phyloP scores from a whole-genome alignment of 2,329 filamentous ascomycete genomes.

The Tolypocladium ovalisporum region DNA sequence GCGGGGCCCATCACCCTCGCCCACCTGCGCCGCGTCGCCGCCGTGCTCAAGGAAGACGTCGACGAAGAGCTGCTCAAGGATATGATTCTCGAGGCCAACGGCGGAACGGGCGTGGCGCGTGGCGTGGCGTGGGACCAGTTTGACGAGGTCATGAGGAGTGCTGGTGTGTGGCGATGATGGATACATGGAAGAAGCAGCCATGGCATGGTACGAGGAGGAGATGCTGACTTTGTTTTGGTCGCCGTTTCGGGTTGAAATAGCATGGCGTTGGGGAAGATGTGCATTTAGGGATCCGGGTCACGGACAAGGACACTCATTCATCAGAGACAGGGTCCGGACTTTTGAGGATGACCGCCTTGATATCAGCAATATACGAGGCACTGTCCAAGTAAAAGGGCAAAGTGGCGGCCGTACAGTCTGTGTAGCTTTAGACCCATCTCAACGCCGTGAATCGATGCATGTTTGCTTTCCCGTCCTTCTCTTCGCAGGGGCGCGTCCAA shows the following conservation, averaged over 20 bases:
- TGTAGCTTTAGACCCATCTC: not conserved
- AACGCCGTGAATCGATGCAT: not conserved
- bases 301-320: not conserved
- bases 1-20: conserved; percentile 60
- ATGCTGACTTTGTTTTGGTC: not conserved
- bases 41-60: conserved; percentile 72
- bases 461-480: not conserved
- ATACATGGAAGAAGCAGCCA: not conserved
- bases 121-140: conserved; percentile 75
- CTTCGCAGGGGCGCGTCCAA: not conserved
- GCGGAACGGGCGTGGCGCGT: conserved; percentile 56
- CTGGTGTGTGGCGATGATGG: conserved; percentile 68
- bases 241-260: not conserved
- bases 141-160: conserved; percentile 72
- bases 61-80: conserved; percentile 75
- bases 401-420: not conserved
- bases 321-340: not conserved
- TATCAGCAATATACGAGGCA: not conserved
- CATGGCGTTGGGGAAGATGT: conserved; percentile 3
- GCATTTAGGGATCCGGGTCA: not conserved
- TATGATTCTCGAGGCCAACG: conserved; percentile 93
- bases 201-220: not conserved
- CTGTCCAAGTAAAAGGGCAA: not conserved
- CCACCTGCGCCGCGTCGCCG: conserved; percentile 69
- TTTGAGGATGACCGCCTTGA: not conserved